A percentile compares a stretch with the other conserved stretches of the same genome.
Evolutionary conservation across 306 rosid species (phyloP).

Genomic region (Abrus precatorius): DNA sequence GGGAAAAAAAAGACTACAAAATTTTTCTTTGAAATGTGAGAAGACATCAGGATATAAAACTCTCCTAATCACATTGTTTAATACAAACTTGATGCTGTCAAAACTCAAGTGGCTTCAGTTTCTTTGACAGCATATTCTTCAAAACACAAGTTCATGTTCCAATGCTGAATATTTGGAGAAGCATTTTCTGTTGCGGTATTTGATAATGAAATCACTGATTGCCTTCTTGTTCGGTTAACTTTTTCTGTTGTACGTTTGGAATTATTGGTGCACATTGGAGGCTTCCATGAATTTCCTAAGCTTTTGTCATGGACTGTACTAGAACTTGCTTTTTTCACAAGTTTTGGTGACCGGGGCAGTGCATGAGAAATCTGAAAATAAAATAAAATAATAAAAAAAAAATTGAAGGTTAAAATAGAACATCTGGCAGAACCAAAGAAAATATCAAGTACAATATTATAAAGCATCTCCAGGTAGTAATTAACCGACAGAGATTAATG

Average conservation of each 20-base stretch:
- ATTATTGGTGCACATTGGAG: slow-evolving; percentile 52
- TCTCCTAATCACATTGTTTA: slow-evolving; percentile 1
- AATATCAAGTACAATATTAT: slow-evolving; percentile 1
- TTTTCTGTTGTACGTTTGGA: slow-evolving; percentile 51
- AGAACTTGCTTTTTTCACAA: slow-evolving; percentile 55
- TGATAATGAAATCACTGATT: slow-evolving; percentile 51
- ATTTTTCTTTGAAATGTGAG: slow-evolving; percentile 52
- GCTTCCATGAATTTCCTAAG: slow-evolving; percentile 58
- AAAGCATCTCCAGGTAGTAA: slow-evolving; percentile 4
- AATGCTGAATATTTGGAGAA: slow-evolving; percentile 79
- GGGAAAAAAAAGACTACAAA: slow-evolving; percentile 39
- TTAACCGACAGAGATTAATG: slow-evolving; percentile 15
- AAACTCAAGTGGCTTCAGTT: background rate
- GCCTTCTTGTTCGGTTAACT: slow-evolving; percentile 44
- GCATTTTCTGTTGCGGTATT: slow-evolving; percentile 73
- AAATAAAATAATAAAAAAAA: slow-evolving; percentile 9
- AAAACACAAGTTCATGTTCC: slow-evolving; percentile 35
- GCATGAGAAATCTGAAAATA: slow-evolving; percentile 56
- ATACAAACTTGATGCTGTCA: background rate
- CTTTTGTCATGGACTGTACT: slow-evolving; percentile 45
- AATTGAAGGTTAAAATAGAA: slow-evolving; percentile 26
- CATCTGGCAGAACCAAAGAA: slow-evolving; percentile 30
- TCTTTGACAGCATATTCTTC: slow-evolving; percentile 30
- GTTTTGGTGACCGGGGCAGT: slow-evolving; percentile 59
- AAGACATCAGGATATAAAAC: slow-evolving; percentile 24